A percentile compares a stretch with the other conserved stretches of the same genome.
Evolutionary conservation across 1,139 yeast species (phyloP).

Genomic region (Scheffersomyces segobiensis): DNA sequence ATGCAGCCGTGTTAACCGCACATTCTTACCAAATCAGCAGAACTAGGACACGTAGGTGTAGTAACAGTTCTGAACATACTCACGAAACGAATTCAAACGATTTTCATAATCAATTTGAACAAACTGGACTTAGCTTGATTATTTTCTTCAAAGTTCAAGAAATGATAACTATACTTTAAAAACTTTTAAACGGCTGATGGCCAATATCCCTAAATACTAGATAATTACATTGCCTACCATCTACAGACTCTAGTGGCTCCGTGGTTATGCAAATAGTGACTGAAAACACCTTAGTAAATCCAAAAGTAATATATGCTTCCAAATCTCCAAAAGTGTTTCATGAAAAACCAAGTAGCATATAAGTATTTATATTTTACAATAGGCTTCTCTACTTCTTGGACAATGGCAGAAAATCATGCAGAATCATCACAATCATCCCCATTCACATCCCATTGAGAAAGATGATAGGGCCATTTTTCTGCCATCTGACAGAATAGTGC

Average conservation of each 20-base stretch:
- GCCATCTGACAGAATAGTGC: neutral
- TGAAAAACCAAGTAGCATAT: neutral
- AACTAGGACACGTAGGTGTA: too few relatives aligned
- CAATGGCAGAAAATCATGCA: neutral
- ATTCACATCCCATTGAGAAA: neutral
- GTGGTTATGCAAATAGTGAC: neutral
- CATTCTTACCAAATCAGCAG: too few relatives aligned
- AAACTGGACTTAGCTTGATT: too few relatives aligned
- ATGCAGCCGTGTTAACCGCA: too few relatives aligned
- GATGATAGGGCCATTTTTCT: neutral
- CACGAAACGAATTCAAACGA: too few relatives aligned
- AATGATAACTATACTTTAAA: too few relatives aligned
- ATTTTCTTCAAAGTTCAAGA: too few relatives aligned
- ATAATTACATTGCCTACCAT: too few relatives aligned
- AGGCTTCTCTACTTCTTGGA: neutral
- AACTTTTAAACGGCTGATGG: too few relatives aligned
- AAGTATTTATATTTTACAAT: neutral
- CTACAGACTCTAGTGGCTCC: neutral
- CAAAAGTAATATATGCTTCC: neutral
- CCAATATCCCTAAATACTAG: too few relatives aligned
- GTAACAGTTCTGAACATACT: too few relatives aligned
- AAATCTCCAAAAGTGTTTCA: neutral
- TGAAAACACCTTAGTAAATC: neutral
- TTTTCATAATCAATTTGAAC: too few relatives aligned
- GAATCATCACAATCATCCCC: neutral